Percentiles rank a stretch among this genome's conserved stretches.
Conservation (phyloP, 2,329 filamentous ascomycete genomes). For the Ascochyta clinopodiicola region DNA sequence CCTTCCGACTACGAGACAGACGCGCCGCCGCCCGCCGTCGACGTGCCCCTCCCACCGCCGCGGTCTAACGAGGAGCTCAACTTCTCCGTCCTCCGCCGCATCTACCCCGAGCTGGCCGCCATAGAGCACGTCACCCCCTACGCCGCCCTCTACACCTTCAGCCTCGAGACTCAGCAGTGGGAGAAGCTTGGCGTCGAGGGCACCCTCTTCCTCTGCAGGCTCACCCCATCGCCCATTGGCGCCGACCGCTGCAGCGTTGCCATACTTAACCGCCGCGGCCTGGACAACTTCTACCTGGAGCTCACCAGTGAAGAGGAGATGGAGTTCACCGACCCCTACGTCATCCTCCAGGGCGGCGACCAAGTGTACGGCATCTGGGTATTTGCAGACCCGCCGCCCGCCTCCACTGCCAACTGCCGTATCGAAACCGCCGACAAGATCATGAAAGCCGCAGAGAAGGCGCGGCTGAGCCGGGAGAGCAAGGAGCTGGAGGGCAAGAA, state of each 20-base stretch:
- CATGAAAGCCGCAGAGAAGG: constrained; percentile 60
- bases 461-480: constrained; percentile 55
- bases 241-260: constrained; percentile 52
- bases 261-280: constrained; percentile 56
- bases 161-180: constrained; percentile 70
- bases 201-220: constrained; percentile 83
- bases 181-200: constrained; percentile 87
- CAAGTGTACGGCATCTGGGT: constrained; percentile 69
- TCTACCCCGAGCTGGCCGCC: constrained; percentile 74
- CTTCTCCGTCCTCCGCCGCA: constrained; percentile 79
- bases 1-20: constrained; percentile 63
- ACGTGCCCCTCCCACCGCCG: constrained; percentile 53
- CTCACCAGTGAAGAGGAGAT: constrained; percentile 52
- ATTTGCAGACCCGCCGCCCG: constrained; percentile 64
- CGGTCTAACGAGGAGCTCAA: constrained; percentile 88
- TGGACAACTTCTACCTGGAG: constrained; percentile 57
- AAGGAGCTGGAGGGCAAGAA: constrained; percentile 36
- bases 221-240: constrained; percentile 49
- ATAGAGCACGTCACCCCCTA: constrained; percentile 85
- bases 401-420: constrained; percentile 60
- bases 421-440: constrained; percentile 62
- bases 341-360: constrained; percentile 59
- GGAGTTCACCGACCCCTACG: constrained; percentile 62
- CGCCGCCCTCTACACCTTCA: constrained; percentile 84
- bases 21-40: constrained; percentile 46